A percentile compares a stretch with the other conserved stretches of the same genome.
phyloP scores from a whole-genome alignment of 2,329 filamentous ascomycete genomes.

The Xylariales sp. region DNA sequence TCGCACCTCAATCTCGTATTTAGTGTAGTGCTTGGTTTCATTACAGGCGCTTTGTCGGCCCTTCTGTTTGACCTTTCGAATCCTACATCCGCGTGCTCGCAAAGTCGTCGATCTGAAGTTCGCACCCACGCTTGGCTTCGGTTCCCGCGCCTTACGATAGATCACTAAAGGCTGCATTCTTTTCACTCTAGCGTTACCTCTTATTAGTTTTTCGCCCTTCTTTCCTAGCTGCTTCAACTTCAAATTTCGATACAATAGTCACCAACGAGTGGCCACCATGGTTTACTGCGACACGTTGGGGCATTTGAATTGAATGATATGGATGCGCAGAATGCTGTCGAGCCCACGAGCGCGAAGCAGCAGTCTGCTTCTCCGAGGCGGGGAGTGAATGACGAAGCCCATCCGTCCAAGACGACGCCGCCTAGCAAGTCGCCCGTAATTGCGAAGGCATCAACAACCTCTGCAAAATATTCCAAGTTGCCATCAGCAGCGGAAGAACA shows the following conservation, averaged over 20 bases:
- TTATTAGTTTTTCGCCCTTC: slow-evolving; percentile 13
- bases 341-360: slow-evolving; percentile 57
- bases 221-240: slow-evolving; percentile 1
- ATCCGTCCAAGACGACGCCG: slow-evolving; percentile 17
- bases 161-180: too few relatives aligned
- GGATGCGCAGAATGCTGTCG: slow-evolving; percentile 65
- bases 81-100: too few relatives aligned
- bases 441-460: slow-evolving; percentile 14
- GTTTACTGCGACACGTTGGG: slow-evolving; percentile 45
- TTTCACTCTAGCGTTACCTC: too few relatives aligned
- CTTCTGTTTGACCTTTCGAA: too few relatives aligned
- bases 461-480: slow-evolving; percentile 16
- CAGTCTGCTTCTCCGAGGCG: slow-evolving; percentile 47
- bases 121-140: too few relatives aligned
- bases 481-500: slow-evolving; percentile 31
- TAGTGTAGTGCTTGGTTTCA: too few relatives aligned
- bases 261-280: slow-evolving; percentile 50
- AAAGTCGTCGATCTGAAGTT: too few relatives aligned
- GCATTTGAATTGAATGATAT: slow-evolving; percentile 58
- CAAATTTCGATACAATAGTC: slow-evolving; percentile 17
- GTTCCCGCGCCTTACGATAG: too few relatives aligned
- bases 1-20: too few relatives aligned
- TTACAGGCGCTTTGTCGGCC: too few relatives aligned
- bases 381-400: slow-evolving; percentile 28
- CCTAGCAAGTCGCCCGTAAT: slow-evolving; percentile 10